These are phyloP conservation scores for Pichiaceae sp. DNA, from an alignment of 1,139 yeast species.

Conservation along the genomic window DNA sequence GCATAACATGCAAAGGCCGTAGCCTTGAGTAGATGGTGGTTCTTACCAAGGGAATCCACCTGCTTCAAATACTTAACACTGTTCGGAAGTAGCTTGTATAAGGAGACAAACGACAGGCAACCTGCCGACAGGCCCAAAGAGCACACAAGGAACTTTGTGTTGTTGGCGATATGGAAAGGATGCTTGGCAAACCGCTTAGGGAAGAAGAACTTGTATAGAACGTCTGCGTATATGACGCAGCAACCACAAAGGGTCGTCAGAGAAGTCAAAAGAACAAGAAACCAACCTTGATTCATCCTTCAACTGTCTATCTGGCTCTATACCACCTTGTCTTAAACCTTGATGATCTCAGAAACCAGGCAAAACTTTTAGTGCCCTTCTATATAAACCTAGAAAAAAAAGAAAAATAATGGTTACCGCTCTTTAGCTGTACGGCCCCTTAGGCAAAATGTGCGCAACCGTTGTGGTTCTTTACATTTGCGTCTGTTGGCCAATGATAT, in stretches of 20 bases:
- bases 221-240: conserved; percentile 43
- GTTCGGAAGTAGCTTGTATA: conserved; percentile 67
- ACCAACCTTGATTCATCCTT: conserved; percentile 42
- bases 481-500: too few relatives aligned
- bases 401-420: not conserved
- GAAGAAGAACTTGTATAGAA: conserved; percentile 30
- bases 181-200: conserved; percentile 34
- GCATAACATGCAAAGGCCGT: conserved; percentile 38
- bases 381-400: not conserved
- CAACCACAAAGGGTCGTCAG: conserved; percentile 55
- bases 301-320: too few relatives aligned
- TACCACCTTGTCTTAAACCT: too few relatives aligned
- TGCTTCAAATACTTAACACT: conserved; percentile 33
- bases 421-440: not conserved
- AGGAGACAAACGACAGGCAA: conserved; percentile 64
- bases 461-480: too few relatives aligned
- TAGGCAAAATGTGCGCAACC: not conserved
- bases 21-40: conserved; percentile 18
- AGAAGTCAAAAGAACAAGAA: conserved; percentile 46
- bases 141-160: conserved; percentile 52
- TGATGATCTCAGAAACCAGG: conserved; percentile 5
- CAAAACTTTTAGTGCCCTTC: conserved; percentile 1
- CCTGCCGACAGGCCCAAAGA: conserved; percentile 74
- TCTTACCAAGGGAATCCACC: conserved; percentile 20
- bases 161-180: conserved; percentile 50